phyloP scores from a whole-genome alignment of 2,329 filamentous ascomycete genomes.

The Penicillium sp. region DNA sequence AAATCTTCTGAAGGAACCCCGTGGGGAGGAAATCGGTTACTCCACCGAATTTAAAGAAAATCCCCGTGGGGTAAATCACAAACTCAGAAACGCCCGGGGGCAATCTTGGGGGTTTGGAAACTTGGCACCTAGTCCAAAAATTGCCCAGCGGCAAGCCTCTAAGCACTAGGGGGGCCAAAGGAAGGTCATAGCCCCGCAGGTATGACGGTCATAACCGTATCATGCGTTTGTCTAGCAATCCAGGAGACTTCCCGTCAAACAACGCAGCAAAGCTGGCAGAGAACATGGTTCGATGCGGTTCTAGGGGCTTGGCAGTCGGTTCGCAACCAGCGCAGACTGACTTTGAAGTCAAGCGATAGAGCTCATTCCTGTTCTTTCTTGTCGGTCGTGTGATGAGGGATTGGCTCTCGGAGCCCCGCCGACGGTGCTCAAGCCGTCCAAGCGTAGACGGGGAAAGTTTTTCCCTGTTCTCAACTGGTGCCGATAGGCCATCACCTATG shows the following conservation, averaged over 20 bases:
- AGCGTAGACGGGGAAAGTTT: not conserved
- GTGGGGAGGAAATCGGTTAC: not conserved
- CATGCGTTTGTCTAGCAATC: not conserved
- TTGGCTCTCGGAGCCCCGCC: not conserved
- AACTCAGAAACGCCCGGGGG: not conserved
- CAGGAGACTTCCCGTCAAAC: not conserved
- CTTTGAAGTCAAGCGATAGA: not conserved
- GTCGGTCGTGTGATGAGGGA: not conserved
- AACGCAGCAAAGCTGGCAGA: not conserved
- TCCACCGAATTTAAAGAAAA: slow-evolving; percentile 1
- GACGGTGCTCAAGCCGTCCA: not conserved
- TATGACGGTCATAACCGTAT: not conserved
- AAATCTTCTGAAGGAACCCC: not conserved
- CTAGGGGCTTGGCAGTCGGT: not conserved
- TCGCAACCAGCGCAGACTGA: not conserved
- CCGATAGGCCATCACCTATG: not conserved
- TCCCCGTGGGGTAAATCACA: slow-evolving; percentile 1
- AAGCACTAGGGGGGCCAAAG: not conserved
- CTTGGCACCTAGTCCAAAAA: not conserved
- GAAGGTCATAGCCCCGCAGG: not conserved
- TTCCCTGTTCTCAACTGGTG: not conserved
- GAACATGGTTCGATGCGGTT: not conserved
- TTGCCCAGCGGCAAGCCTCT: not conserved
- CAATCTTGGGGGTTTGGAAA: not conserved
- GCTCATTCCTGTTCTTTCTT: not conserved